Evolutionary conservation across 2,329 filamentous ascomycete genomes (phyloP), one percentile per base, ranked within the genome.

Genomic region (Arthroderma sp.): DNA sequence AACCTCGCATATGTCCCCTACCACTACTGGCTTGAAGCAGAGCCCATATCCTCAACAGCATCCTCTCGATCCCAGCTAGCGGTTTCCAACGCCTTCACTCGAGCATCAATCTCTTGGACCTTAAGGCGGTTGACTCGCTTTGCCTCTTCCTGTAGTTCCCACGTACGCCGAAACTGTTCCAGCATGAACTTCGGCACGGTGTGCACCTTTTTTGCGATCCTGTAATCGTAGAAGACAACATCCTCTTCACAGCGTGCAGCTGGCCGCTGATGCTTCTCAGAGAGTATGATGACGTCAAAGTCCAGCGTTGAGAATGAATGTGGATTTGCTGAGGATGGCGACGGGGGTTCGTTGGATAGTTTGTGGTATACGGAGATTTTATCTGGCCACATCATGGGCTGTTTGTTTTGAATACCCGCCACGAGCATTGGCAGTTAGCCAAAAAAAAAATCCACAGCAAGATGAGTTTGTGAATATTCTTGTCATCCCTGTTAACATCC

Each of bases 301-400:
- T 62, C 53, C 44, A 64, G 61, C 6, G 56, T 56, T 27, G 60
- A 59, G 38, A 59, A 57, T 1, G 56, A 50, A 4, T 55, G 51
- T 5, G 54, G 51, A 9, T 57, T 45, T 2, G 49, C 45, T 15
- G 57, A 56, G 3, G 45, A 80, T 59, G 44, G 38, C 5, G 46
- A 43, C 9, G 51, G 51, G 6, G 49, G 49, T 36, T 46, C 41
- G 22, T 50, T 41, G 22, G 49, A 42, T 29, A 94, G 73, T 59
- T 82, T 88, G 65, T 94, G 86, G 55, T 89, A 82, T 15, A 91
- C 85, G 0, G 83, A 86, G 49, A 94, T 77, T 40, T 75, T 74
- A 61, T 94, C 87, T 0, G 87, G 87, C 61, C 77, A 93, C 31
- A 73, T 81, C 76, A 94, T 81, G 10, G 87, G 85, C 83, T 86